phyloP scores from a whole-genome alignment of 2,329 filamentous ascomycete species.

The Alternaria tenuissima region DNA sequence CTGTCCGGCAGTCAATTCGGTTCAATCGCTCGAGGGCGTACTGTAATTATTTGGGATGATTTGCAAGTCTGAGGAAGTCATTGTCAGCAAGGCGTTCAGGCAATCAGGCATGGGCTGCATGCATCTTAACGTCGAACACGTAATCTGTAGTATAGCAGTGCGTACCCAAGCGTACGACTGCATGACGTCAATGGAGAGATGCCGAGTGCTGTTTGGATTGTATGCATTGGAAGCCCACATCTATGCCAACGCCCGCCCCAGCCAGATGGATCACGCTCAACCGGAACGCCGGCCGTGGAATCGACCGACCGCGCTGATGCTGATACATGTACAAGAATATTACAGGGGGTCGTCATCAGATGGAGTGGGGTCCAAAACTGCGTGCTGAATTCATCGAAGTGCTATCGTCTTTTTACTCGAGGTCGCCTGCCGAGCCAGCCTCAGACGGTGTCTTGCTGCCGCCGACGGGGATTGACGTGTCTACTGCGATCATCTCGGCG shows the following conservation, averaged over 20 bases:
- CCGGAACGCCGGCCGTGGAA: conserved; percentile 39
- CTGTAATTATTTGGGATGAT: conserved; percentile 48
- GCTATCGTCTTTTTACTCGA: conserved; percentile 38
- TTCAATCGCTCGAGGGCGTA: conserved; percentile 38
- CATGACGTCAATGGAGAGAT: conserved; percentile 32
- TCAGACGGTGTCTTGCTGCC: conserved; percentile 49
- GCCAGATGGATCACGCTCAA: conserved; percentile 27
- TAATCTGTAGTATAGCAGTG: conserved; percentile 49
- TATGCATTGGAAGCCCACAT: conserved; percentile 30
- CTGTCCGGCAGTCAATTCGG: conserved; percentile 14
- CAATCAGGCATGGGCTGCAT: conserved; percentile 38
- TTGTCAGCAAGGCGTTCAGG: conserved; percentile 53
- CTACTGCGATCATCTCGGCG: conserved; percentile 96
- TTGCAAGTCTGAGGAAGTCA: conserved; percentile 35
- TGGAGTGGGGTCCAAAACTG: conserved; percentile 26
- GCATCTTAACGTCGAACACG: conserved; percentile 21
- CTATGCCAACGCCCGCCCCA: conserved; percentile 30
- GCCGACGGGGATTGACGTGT: conserved; percentile 65
- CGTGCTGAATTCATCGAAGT: conserved; percentile 21
- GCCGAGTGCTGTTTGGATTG: conserved; percentile 19
- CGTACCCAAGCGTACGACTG: conserved; percentile 22
- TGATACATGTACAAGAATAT: conserved; percentile 49
- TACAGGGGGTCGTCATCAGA: conserved; percentile 38
- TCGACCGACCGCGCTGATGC: conserved; percentile 29
- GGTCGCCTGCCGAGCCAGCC: conserved; percentile 43